phyloP scores from a whole-genome alignment of 2,329 filamentous ascomycete genomes.

The Raffaelea ambrosiae region DNA sequence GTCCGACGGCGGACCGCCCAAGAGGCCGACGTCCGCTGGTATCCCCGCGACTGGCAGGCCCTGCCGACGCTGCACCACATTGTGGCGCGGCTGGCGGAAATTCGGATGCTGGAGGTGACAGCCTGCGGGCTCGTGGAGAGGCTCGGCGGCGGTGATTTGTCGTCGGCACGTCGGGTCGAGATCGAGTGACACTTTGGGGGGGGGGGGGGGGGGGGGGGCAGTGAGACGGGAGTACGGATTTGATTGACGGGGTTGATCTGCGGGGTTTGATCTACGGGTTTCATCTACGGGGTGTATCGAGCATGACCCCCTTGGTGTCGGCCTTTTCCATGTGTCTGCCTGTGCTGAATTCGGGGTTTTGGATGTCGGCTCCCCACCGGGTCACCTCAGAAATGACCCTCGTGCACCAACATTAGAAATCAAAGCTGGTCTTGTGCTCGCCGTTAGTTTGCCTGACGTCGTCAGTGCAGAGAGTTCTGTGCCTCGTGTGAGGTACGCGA shows the following conservation, averaged over 20 bases:
- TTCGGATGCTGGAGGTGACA: neutral
- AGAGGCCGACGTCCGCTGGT: neutral
- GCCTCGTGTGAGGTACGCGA: no score
- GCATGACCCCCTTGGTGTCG: neutral
- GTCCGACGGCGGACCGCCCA: neutral
- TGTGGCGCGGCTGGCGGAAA: neutral
- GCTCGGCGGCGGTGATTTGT: neutral
- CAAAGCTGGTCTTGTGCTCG: no score
- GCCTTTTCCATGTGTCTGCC: neutral
- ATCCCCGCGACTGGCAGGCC: neutral
- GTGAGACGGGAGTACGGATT: no score
- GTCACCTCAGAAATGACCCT: no score
- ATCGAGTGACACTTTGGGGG: neutral
- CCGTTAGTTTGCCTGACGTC: no score
- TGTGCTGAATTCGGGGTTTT: no score
- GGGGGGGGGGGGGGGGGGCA: no score
- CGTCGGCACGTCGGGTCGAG: neutral
- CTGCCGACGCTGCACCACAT: conserved; percentile 1
- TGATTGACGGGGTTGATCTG: neutral
- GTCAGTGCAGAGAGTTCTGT: no score
- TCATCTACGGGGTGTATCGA: neutral
- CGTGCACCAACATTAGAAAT: no score
- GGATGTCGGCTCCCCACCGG: no score
- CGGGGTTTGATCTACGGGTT: neutral
- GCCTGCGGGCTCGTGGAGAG: neutral